Evolutionary conservation across 371 early-diverging fungal species (phyloP).

Genomic region (Capillidium heterosporum): DNA sequence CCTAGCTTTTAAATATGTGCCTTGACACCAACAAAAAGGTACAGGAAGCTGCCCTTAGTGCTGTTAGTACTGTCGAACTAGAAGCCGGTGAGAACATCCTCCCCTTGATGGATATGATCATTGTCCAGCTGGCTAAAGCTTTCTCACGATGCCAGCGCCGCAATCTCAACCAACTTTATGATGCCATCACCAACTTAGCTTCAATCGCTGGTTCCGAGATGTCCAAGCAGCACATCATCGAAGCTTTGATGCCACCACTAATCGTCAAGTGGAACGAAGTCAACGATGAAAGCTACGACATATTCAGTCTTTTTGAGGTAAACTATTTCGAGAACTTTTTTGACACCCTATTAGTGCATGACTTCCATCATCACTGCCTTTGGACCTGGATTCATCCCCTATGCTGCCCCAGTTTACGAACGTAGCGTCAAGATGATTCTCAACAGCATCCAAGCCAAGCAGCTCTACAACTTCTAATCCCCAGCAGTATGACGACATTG

Average conservation of each 20-base stretch:
- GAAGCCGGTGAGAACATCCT: constrained; percentile 53
- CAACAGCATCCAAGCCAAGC: constrained; percentile 44
- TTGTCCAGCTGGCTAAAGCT: constrained; percentile 51
- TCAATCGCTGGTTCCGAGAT: constrained; percentile 70
- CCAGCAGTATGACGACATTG: constrained; percentile 53
- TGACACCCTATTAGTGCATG: constrained; percentile 32
- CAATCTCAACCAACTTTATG: constrained; percentile 78
- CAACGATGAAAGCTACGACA: constrained; percentile 57
- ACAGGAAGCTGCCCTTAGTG: constrained; percentile 89
- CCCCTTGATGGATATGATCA: constrained; percentile 67
- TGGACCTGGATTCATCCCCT: constrained; percentile 66
- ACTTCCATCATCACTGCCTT: constrained; percentile 73
- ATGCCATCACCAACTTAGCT: constrained; percentile 84
- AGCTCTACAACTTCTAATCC: constrained; percentile 34
- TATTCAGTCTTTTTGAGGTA: constrained; percentile 85
- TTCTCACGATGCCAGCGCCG: constrained; percentile 72
- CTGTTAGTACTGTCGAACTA: constrained; percentile 83
- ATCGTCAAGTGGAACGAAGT: constrained; percentile 62
- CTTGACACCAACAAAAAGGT: constrained; percentile 85
- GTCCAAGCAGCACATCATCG: constrained; percentile 49
- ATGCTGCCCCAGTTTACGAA: constrained; percentile 63
- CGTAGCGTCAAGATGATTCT: constrained; percentile 69
- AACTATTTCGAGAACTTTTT: background rate
- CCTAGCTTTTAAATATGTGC: constrained; percentile 41
- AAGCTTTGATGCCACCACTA: constrained; percentile 67